phyloP scores from a whole-genome alignment of 2,329 filamentous ascomycete species.

The Phaeosphaeriaceae sp. region DNA sequence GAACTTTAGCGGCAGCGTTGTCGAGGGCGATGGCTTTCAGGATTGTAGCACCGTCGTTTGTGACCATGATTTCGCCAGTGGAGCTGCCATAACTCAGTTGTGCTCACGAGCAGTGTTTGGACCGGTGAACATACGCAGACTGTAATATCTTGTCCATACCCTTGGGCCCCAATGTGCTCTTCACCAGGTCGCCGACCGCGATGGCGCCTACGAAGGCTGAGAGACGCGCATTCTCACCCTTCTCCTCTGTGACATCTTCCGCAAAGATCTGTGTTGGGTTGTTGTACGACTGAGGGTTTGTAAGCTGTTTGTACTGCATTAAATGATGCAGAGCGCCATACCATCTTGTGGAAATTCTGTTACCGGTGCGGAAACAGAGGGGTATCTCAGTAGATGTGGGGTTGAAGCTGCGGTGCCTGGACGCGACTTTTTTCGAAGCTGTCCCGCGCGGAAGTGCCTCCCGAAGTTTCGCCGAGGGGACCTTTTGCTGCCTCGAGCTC shows the following conservation, averaged over 20 bases:
- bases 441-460: slow-evolving; percentile 38
- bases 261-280: slow-evolving; percentile 98
- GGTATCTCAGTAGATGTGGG: slow-evolving; percentile 40
- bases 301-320: slow-evolving; percentile 15
- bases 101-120: slow-evolving; percentile 7
- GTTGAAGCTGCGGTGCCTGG: slow-evolving; percentile 36
- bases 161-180: slow-evolving; percentile 95
- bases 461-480: slow-evolving; percentile 19
- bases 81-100: slow-evolving; percentile 64
- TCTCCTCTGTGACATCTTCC: slow-evolving; percentile 95
- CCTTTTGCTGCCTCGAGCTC: slow-evolving; percentile 29
- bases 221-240: slow-evolving; percentile 98
- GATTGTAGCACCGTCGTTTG: slow-evolving; percentile 98
- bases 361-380: slow-evolving; percentile 31
- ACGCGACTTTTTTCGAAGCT: slow-evolving; percentile 46
- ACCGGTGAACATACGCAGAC: slow-evolving; percentile 73
- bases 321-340: slow-evolving; percentile 18
- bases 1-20: slow-evolving; percentile 96
- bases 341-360: slow-evolving; percentile 36
- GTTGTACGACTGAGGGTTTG: slow-evolving; percentile 39
- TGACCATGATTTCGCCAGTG: slow-evolving; percentile 96
- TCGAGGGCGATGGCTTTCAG: slow-evolving; percentile 98
- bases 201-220: slow-evolving; percentile 98
- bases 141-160: slow-evolving; percentile 99
- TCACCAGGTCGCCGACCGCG: slow-evolving; percentile 94